Base-by-base conservation (phyloP, 2,329 filamentous ascomycete genomes). In the Magnaporthiopsis incrustans region DNA sequence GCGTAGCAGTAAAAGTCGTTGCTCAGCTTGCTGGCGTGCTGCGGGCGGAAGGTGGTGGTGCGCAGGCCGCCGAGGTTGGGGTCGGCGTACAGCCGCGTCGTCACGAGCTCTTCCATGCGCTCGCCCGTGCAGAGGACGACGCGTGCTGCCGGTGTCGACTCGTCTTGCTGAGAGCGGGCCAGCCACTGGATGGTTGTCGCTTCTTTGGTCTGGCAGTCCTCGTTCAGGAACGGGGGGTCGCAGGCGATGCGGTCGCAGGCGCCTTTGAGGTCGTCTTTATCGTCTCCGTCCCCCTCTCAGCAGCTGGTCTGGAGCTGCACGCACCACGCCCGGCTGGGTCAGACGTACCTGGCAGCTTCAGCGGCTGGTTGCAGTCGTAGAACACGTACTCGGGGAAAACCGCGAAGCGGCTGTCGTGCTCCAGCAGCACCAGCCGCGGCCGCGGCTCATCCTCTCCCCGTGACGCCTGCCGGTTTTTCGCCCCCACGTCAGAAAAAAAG, bases 1-100 rank as follows among this genome's bases (percentile, higher is more conserved):
- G 90, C 85, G 71, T 91, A 94, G 74, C 89, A 92, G 71, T 85
- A 83, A 72, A 92, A 95, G 74, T 92, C 89, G 71, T 95, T 95
- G 74, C 89, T 90, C 66, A 95, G 76, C 0, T 89, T 89, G 67
- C 85, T 85, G n/a, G 84, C 81, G 71, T 94, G 91, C 67, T 81
- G 78, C 4, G 88, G 86, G 70, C 88, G 84, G 71, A 87, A 92
- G 0, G 82, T 85, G 0, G 90, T 93, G 5, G 86, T 87, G 63
- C 74, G 77, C 33, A 89, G 75, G 2, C 87, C 87, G 44, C 44
- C 5, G 38, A 14, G 14, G 38, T 85, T 80, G 60, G 78, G 14
- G 38, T 85, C 81, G 60, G 78, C 77, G 73, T 93, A 93, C n/a
- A 94, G 77, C 72, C 85, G 89, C 15, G 69, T 74, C 32, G 70